A percentile compares a stretch with the other conserved stretches of the same genome.
Evolutionary conservation across 2,329 filamentous ascomycete genomes (phyloP).

Genomic region (Tolypocladium ovalisporum): DNA sequence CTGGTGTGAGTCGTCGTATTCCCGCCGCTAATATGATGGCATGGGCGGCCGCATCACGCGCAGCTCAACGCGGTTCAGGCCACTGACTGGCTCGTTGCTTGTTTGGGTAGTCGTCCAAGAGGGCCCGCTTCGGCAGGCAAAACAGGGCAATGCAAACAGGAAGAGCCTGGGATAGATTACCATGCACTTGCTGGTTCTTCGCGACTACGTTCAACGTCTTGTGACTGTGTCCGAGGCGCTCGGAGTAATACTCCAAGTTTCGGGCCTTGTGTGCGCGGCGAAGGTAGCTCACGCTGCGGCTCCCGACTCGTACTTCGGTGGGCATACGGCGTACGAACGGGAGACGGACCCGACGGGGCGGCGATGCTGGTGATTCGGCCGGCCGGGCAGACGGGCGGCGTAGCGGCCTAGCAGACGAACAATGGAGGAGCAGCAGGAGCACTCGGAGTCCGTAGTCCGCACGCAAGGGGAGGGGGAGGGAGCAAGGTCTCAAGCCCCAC

Average conservation of each 20-base stretch:
- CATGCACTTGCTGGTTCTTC: not conserved
- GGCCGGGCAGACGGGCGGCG: not conserved
- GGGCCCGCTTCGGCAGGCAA: not conserved
- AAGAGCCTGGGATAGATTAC: not conserved
- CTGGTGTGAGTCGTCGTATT: not conserved
- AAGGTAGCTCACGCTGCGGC: not conserved
- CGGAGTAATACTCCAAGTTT: not conserved
- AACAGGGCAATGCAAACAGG: not conserved
- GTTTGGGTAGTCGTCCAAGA: not conserved
- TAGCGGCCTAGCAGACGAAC: not conserved
- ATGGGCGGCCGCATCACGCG: not conserved
- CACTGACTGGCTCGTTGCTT: not conserved
- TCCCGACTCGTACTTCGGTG: not conserved
- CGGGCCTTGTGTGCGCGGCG: not conserved
- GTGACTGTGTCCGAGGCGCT: not conserved
- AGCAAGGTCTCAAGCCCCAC: not conserved
- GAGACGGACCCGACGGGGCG: not conserved
- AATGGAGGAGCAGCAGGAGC: not conserved
- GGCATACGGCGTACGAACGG: not conserved
- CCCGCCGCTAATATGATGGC: not conserved
- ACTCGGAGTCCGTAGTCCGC: no score
- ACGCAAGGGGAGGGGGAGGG: no score
- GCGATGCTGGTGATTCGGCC: not conserved
- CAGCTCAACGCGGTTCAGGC: not conserved
- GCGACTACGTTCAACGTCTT: not conserved